Conservation (phyloP, 2,329 filamentous ascomycete genomes). For the Cylindrodendrum hubeiense region DNA sequence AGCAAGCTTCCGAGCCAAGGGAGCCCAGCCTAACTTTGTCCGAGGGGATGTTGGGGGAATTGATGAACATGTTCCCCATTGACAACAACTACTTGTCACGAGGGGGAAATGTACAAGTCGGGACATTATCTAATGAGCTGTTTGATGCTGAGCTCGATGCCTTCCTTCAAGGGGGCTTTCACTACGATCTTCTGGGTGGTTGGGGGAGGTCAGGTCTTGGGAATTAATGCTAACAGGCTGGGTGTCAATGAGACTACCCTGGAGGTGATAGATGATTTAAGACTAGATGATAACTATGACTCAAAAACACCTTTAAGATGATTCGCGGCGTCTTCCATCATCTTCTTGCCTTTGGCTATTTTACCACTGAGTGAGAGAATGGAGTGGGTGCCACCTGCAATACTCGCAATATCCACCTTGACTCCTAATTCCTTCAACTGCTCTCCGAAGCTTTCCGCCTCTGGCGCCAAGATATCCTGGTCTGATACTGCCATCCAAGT, state of each 20-base stretch:
- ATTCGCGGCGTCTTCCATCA: conserved; percentile 13
- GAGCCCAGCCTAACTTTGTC: background rate
- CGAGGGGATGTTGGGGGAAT: conserved; percentile 23
- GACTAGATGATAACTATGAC: background rate
- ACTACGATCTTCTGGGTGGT: conserved; percentile 25
- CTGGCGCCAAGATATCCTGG: conserved; percentile 44
- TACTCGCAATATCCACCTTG: background rate
- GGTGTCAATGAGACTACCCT: background rate
- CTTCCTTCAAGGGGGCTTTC: conserved; percentile 31
- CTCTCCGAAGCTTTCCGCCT: conserved; percentile 39
- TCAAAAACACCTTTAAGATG: conserved; percentile 11
- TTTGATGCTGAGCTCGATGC: conserved; percentile 30
- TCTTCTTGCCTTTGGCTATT: conserved; percentile 5
- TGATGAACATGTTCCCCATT: conserved; percentile 13
- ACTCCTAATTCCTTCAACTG: conserved; percentile 27
- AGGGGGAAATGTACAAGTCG: conserved; percentile 2
- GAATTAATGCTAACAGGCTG: background rate
- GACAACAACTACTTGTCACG: conserved; percentile 8
- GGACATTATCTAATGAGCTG: conserved; percentile 12
- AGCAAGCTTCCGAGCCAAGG: background rate
- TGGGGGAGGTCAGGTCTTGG: conserved; percentile 18
- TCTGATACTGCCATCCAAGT: conserved; percentile 45
- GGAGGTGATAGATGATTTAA: background rate
- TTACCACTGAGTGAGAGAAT: conserved; percentile 21
- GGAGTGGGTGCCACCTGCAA: conserved; percentile 23